Conservation (phyloP, 2,329 filamentous ascomycete species). For the Aspergillus japonicus region DNA sequence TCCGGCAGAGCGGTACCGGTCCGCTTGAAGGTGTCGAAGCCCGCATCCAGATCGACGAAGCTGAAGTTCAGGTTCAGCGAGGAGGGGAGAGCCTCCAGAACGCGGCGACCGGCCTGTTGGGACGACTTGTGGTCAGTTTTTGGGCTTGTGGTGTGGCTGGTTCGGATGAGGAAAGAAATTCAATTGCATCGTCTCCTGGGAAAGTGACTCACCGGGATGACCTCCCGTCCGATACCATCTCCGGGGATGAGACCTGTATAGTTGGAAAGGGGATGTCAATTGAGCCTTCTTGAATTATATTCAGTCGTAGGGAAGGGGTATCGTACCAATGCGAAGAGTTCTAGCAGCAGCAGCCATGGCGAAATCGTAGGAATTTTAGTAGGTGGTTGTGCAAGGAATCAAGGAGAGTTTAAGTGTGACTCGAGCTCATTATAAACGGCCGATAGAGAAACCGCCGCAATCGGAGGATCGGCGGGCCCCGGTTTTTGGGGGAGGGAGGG, state of each 20-base stretch:
- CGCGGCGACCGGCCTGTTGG: conserved; percentile 68
- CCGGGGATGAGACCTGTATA: conserved; percentile 84
- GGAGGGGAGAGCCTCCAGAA: conserved; percentile 89
- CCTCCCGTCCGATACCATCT: conserved; percentile 97
- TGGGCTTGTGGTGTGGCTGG: neutral
- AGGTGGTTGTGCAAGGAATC: conserved; percentile 9
- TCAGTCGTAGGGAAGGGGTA: conserved; percentile 6
- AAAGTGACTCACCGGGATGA: conserved; percentile 68
- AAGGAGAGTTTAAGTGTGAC: conserved; percentile 6
- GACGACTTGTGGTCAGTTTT: conserved; percentile 14
- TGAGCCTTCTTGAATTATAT: too few relatives aligned
- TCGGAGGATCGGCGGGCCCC: conserved; percentile 23
- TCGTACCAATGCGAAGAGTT: conserved; percentile 66
- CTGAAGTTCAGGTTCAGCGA: conserved; percentile 91
- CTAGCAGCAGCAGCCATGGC: conserved; percentile 53
- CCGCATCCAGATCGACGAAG: conserved; percentile 89
- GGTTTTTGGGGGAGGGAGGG: too few relatives aligned
- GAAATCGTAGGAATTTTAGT: conserved; percentile 12
- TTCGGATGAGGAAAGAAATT: neutral
- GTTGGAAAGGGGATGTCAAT: conserved; percentile 15
- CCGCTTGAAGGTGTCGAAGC: conserved; percentile 89
- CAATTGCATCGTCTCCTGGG: neutral
- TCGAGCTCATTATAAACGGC: neutral
- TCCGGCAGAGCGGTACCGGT: conserved; percentile 87
- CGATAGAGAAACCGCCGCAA: conserved; percentile 23